Base-by-base conservation (phyloP, 2,329 filamentous ascomycete species). In the Polytolypa hystricis region DNA sequence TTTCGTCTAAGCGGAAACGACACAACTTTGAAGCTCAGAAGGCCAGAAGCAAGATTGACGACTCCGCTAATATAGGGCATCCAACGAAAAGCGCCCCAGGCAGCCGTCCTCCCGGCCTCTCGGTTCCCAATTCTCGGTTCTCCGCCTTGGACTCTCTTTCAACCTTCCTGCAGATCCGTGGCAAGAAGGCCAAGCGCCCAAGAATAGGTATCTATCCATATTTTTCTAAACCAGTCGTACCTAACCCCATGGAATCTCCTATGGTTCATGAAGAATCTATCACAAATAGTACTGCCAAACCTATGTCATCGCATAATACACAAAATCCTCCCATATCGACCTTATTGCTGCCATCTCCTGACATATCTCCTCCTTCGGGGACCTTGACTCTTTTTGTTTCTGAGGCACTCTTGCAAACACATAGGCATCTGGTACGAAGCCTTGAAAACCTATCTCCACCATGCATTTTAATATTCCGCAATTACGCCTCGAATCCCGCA, bases 91-190 rank as follows among this genome's bases (percentile, higher is more conserved):
- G n/a, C n/a, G n/a, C n/a, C n/a, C n/a, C n/a, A n/a, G n/a, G n/a
- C n/a, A 26, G 12, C 10, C 4, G 10, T 26, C 3, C 23, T 26
- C 23, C 3, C 23, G 12, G 10, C 23, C 3, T 10, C 3, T 5
- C 23, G 10, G 10, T 31, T 19, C 35, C 42, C n/a, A 20, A 20
- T 27, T 43, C 15, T 33, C 21, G 65, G 66, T 46, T 64, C 63
- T 43, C 60, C 59, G 17, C 55, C 47, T 8, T 35, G 1, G 55
- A 53, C 6, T 65, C 66, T 3, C 47, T 75, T 19, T 57, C 64
- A 4, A 66, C 61, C 18, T 76, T 72, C 44, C 69, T 75, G 58
- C 57, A 65, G 33, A 53, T 67, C 5, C 62, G 66, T 37, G 63
- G 66, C 16, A 46, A 44, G 20, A 31, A 20, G 5, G 39, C 40